These are phyloP conservation scores for Vaccinium darrowii DNA, from an alignment of 148 eudicot genomes.

Conservation along the genomic window DNA sequence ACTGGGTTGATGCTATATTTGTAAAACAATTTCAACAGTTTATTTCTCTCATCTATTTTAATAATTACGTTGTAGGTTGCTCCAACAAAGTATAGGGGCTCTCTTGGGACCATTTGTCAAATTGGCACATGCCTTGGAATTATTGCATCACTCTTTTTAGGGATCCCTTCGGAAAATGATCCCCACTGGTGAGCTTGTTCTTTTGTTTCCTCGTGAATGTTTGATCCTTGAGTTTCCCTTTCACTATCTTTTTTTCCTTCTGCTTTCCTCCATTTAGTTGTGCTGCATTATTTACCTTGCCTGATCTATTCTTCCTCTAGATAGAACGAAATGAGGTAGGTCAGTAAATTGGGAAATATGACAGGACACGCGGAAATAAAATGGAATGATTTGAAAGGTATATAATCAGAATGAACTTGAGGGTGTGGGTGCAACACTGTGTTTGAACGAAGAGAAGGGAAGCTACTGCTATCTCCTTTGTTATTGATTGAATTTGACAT, in stretches of 20 bases:
- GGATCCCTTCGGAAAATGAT: constrained; percentile 60
- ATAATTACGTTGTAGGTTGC: constrained; percentile 50
- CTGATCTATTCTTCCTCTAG: background rate
- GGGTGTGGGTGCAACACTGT: too few relatives aligned
- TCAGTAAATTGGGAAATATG: background rate
- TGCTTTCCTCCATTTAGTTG: background rate
- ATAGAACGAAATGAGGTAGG: background rate
- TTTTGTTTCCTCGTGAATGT: background rate
- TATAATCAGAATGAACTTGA: background rate
- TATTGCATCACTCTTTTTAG: constrained; percentile 64
- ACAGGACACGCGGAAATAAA: background rate
- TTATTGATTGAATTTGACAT: background rate
- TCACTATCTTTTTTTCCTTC: background rate
- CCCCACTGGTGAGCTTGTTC: constrained; percentile 59
- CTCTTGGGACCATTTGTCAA: constrained; percentile 74
- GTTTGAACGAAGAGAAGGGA: background rate
- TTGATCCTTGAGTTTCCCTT: background rate
- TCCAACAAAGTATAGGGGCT: constrained; percentile 82
- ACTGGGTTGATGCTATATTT: background rate
- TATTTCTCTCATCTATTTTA: background rate
- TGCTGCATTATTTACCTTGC: background rate
- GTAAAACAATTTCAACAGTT: background rate
- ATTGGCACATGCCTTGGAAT: constrained; percentile 88
- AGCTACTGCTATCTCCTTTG: background rate
- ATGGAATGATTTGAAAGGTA: background rate